Base-by-base conservation (phyloP, 1,284 basidiomycete species). In the Puccinia novopanici region DNA sequence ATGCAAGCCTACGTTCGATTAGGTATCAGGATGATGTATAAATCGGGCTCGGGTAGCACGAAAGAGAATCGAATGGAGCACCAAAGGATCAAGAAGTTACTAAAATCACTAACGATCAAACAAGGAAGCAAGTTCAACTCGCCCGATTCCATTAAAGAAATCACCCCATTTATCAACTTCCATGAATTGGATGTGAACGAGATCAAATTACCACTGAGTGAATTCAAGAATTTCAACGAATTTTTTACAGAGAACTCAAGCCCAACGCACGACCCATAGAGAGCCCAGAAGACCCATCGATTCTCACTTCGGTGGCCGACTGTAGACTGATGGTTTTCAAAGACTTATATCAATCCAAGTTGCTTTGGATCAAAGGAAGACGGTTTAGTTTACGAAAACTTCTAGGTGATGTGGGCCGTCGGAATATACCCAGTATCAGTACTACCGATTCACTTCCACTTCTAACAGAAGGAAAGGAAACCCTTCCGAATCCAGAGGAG, bases 311-410 rank as follows among this genome's bases (percentile, higher is more conserved):
- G 72, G 91, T 91, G 34, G 96, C 96, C 0, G 96, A 99, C 87
- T 98, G 94, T 85, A 91, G 96, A 37, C 89, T 98, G 84, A 96
- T 98, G 92, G 91, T 91, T 0, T 99, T 98, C 85, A 91, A 92
- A 84, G 91, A 90, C 0, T 91, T 98, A 10, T 87, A 86, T 67
- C 92, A 93, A 77, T 95, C 97, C 0, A 98, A 93, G 0, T 88
- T 88, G 30, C 87, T 99, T 5, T 99, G 97, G 96, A 97, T 99
- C 87, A 99, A 99, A 85, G 97, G 96, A 0, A 90, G 94, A 34
- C 94, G 97, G 83, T 98, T 98, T 85, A 91, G 91, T 0, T 89
- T 98, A 0, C 88, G 87, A 0, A 89, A 91, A 0, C 88, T 99
- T 55, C 89, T 99, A 0, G 95, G 95, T 0, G 87, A 88, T 5